phyloP scores from a whole-genome alignment of 2,329 filamentous ascomycete species.

The Tolypocladium album region DNA sequence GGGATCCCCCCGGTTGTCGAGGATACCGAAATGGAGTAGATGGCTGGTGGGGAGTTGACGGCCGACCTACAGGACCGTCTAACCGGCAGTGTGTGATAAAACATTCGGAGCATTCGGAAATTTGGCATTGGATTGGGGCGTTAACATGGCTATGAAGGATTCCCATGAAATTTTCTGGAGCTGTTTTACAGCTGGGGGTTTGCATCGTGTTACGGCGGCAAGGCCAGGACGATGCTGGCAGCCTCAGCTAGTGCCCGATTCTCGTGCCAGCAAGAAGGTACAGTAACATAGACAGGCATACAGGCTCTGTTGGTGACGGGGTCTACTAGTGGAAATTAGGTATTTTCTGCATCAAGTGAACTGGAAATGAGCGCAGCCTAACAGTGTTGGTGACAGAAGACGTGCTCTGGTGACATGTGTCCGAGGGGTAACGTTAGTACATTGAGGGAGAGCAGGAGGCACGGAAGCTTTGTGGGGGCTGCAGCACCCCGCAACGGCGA shows the following conservation, averaged over 20 bases:
- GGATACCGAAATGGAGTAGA: constrained; percentile 32
- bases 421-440: too few relatives aligned
- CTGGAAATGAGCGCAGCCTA: not conserved
- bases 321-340: not conserved
- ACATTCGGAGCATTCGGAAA: not conserved
- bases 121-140: constrained; percentile 15
- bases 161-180: constrained; percentile 20
- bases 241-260: not conserved
- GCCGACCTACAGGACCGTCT: not conserved
- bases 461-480: not conserved
- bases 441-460: too few relatives aligned
- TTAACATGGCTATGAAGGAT: constrained; percentile 25
- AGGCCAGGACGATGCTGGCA: not conserved
- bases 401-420: not conserved
- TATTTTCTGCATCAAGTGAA: not conserved
- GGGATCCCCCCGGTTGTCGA: constrained; percentile 31
- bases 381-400: not conserved
- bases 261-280: not conserved
- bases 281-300: constrained; percentile 1
- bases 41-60: not conserved
- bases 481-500: not conserved
- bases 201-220: constrained; percentile 2
- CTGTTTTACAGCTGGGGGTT: constrained; percentile 9
- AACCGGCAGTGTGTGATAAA: not conserved
- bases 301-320: not conserved